phyloP scores from a whole-genome alignment of 805 yeast species.

The Torulaspora gathmanii region DNA sequence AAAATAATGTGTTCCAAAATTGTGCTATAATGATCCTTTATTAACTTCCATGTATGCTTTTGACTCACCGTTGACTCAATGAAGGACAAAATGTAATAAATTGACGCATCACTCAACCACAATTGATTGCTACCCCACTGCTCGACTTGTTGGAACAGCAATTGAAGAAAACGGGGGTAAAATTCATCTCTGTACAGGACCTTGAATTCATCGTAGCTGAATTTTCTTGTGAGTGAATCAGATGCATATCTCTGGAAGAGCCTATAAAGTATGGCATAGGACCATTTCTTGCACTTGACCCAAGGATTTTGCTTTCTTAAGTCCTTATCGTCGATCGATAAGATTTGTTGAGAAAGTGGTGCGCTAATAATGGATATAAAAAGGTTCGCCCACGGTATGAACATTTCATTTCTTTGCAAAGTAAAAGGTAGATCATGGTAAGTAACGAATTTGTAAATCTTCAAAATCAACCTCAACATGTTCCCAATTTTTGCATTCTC shows the following conservation, averaged over 20 bases:
- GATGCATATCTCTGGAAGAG: constrained; percentile 70
- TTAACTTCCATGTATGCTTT: constrained; percentile 58
- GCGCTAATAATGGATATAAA: constrained; percentile 62
- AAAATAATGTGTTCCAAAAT: constrained; percentile 67
- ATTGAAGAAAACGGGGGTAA: constrained; percentile 66
- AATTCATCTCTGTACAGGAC: constrained; percentile 50
- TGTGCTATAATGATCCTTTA: constrained; percentile 61
- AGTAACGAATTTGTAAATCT: constrained; percentile 72
- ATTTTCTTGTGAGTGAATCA: constrained; percentile 41
- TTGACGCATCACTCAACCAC: constrained; percentile 66
- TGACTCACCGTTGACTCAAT: constrained; percentile 55
- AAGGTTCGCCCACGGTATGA: constrained; percentile 69
- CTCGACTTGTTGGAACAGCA: constrained; percentile 62
- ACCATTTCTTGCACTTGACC: constrained; percentile 85
- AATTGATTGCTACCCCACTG: constrained; percentile 60
- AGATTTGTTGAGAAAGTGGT: constrained; percentile 39
- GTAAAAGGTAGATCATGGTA: constrained; percentile 65
- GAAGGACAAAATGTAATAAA: constrained; percentile 63
- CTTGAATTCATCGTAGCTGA: constrained; percentile 58
- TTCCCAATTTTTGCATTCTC: constrained; percentile 50
- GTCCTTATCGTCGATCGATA: constrained; percentile 46
- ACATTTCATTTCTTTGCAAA: constrained; percentile 48
- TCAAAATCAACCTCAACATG: constrained; percentile 67
- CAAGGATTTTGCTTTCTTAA: constrained; percentile 56
- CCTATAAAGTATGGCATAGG: constrained; percentile 70